Base-by-base conservation (phyloP, 768 basidiomycete genomes). In the Hericium rajendrae region DNA sequence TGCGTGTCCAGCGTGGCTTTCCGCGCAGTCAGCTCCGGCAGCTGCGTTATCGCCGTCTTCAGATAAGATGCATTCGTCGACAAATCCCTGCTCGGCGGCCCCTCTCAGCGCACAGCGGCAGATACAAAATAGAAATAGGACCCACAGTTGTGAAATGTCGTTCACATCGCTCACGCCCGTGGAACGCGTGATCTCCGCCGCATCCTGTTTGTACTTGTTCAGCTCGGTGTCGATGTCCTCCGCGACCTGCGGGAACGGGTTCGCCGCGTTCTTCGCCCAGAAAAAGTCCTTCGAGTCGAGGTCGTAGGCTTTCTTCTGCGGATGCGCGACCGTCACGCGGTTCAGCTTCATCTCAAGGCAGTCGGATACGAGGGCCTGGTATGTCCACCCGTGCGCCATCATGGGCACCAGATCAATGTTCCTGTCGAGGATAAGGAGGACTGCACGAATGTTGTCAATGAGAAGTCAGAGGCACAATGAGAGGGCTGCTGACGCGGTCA, bases 261-360 rank as follows among this genome's bases (percentile, higher is more conserved):
- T 91, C 8, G 91, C 85, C 1, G 94, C 92, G 66, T 98, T 97
- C 69, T 90, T 92, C 2, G 85, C 88, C 97, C 97, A 99, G 76
- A 99, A 99, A 73, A 97, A 99, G 71, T 99, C 97, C 66, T 95
- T 97, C 20, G 91, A 86, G 71, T 98, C 97, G 38, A 99, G 84
- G 71, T 99, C 97, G 64, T 98, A 97, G 0, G 91, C 85, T 73
- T 92, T 87, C 72, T 86, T 82, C 61, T 80, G 79, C 55, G 86
- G 79, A 53, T 80, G 79, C 1, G 83, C 78, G 37, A 99, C 86
- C 1, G 91, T 84, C 6, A 99, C 93, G 6, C 95, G 85, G 70
- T 98, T 98, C 16, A 99, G 80, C 70, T 91, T 94, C 78, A 99
- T 94, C 57, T 95, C 89, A 38, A 99, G 82, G 63, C 97, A 98